Percentiles rank a stretch among this genome's conserved stretches.
Conservation (phyloP, 352 stramenopile species). For the Globisporangium lucens region DNA sequence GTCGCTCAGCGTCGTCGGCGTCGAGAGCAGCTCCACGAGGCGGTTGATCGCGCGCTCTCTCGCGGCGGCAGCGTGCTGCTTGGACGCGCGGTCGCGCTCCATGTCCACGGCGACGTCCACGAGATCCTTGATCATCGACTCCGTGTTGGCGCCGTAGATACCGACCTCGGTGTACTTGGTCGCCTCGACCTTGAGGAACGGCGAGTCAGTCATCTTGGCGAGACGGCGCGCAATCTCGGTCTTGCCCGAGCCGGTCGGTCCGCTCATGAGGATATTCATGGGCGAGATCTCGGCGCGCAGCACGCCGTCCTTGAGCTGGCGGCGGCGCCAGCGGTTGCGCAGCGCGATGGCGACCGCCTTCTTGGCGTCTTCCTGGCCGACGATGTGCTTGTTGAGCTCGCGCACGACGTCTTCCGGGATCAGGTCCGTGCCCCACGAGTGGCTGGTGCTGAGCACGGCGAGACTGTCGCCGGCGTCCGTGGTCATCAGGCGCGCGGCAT, state of each 20-base stretch:
- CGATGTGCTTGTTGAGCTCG: constrained; percentile 95
- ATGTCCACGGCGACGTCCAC: constrained; percentile 95
- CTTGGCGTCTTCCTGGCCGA: constrained; percentile 97
- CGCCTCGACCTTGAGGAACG: constrained; percentile 98
- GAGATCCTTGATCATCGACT: constrained; percentile 98
- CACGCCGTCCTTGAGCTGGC: constrained; percentile 88
- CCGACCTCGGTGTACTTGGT: constrained; percentile 99
- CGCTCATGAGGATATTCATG: constrained; percentile 99
- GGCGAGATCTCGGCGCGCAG: constrained; percentile 91
- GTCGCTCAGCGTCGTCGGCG: constrained; percentile 36
- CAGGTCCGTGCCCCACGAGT: constrained; percentile 37
- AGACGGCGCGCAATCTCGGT: constrained; percentile 98
- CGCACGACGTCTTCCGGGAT: constrained; percentile 92
- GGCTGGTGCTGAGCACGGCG: constrained; percentile 7
- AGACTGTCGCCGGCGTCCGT: constrained; percentile 7
- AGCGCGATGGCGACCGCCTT: constrained; percentile 97
- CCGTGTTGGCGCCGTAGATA: constrained; percentile 97
- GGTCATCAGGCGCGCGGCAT: background rate
- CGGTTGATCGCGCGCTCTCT: constrained; percentile 89
- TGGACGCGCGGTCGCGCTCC: constrained; percentile 68
- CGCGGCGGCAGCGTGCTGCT: constrained; percentile 87
- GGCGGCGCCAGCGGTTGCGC: constrained; percentile 97
- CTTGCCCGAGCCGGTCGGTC: constrained; percentile 97
- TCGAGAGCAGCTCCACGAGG: constrained; percentile 72
- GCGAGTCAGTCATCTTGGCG: constrained; percentile 95